Evolutionary conservation across 768 basidiomycete genomes (phyloP), one percentile per base, ranked within the genome.

Genomic region (Rhodotorula toruloides): DNA sequence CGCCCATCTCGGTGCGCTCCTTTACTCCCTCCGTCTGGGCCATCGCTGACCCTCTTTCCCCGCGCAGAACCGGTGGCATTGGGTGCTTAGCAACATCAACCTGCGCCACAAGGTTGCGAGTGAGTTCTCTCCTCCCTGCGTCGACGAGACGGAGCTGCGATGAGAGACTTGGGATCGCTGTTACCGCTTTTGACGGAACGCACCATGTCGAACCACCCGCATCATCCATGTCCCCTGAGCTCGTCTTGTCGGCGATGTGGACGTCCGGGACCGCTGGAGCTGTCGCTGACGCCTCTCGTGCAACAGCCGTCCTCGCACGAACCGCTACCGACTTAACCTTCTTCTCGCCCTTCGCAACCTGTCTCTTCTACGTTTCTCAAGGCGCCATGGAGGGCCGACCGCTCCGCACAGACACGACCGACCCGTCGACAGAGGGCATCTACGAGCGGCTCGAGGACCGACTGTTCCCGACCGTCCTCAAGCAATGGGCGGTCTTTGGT

Each of bases 311-410:
- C 52, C 54, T 54, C 29, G 46, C 66, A 2, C 62, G 72, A 2
- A 56, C 66, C 12, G 36, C 46, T 2, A 63, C 61, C 48, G 72
- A 73, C 66, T 61, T 67, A 32, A 19, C 54, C 36, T 16, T 70
- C 61, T 73, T 73, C 50, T 58, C 68, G 4, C 72, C 72, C 7
- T 65, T 71, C 58, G 63, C 68, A 27, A 73, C 72, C 34, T 67
- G 52, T 29, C 61, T 67, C 46, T 73, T 73, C 57, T 73, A 69
- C 62, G 37, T 46, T 42, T 56, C 31, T 31, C 61, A 63, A 29
- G 70, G 70, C 11, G n/a, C 48, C 17, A 48, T 66, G 19, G 66
- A 71, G 44, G 50, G 57, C 17, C 62, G 70, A 16, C 63, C 65
- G 0, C 52, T 60, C 43, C 47, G 29, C 0, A 44, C 53, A 5